Evolutionary conservation across 148 eudicot species (phyloP), one percentile per base, ranked within the genome.

Genomic region (Cornus suecica): DNA sequence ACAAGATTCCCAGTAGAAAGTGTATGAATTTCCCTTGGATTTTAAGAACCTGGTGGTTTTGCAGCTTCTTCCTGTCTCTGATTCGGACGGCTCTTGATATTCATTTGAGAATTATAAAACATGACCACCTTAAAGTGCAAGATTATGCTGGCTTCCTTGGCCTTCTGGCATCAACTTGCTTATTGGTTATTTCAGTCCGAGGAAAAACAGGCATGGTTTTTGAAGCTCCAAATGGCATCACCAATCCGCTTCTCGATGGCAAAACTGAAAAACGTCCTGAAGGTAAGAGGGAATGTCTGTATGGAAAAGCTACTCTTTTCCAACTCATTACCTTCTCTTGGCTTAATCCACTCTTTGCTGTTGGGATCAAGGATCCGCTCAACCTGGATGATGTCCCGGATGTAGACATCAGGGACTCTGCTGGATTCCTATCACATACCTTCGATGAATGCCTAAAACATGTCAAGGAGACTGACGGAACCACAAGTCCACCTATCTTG

Each of bases 381-480:
- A 97, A 93, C 71, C 87, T 85, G 71, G 91, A 91, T 72, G 97
- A 96, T 31, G 87, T 96, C 75, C 99, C 99, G 0, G 93, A 96
- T 71, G 87, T 96, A 37, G 92, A 88, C 71, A 45, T 73, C 68
- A 77, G 81, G 25, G 99, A 96, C 30, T 93, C 97, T 9, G 91
- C 97, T 10, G 76, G 28, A 6, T 83, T 84, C 63, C 88, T 93
- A 52, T 88, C 93, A 2, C 70, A 74, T 20, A 77, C 83, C 51
- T 88, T 96, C 28, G 89, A 93, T 52, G 88, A 91, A 76, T 74
- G 88, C 86, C 86, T 95, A 79, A 83, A 85, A 66, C 71, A 77
- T 68, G 87, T 83, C 26, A 88, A 88, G 70, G 87, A 88, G 51
- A 85, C 73, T 74, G 85, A 80, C 69, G 82, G 77, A 82, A 85